These are phyloP conservation scores for Aspergillus ibericus DNA, from an alignment of 2,329 filamentous ascomycete species.

Conservation along the genomic window DNA sequence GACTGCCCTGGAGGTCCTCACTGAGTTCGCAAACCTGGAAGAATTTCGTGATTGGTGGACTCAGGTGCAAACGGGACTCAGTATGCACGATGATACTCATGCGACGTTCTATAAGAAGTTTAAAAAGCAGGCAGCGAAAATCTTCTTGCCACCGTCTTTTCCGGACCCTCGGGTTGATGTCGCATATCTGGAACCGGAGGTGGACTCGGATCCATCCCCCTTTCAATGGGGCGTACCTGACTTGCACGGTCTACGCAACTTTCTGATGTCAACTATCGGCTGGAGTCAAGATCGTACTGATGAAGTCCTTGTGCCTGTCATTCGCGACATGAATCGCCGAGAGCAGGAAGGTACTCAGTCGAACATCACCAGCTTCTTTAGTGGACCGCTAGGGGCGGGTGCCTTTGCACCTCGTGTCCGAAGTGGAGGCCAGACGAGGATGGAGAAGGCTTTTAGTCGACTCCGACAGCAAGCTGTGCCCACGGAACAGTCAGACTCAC, in stretches of 20 bases:
- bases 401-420: slow-evolving; percentile 70
- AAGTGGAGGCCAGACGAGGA: slow-evolving; percentile 64
- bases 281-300: slow-evolving; percentile 92
- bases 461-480: slow-evolving; percentile 58
- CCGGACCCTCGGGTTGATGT: slow-evolving; percentile 75
- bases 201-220: slow-evolving; percentile 71
- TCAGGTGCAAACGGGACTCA: slow-evolving; percentile 70
- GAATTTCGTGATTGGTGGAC: slow-evolving; percentile 87
- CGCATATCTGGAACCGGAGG: slow-evolving; percentile 83
- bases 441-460: slow-evolving; percentile 72
- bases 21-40: slow-evolving; percentile 75
- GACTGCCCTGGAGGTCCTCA: slow-evolving; percentile 88
- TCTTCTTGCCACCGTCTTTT: slow-evolving; percentile 81
- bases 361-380: slow-evolving; percentile 93
- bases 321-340: slow-evolving; percentile 88
- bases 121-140: slow-evolving; percentile 75
- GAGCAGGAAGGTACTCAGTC: slow-evolving; percentile 88
- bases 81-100: slow-evolving; percentile 57
- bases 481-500: slow-evolving; percentile 16
- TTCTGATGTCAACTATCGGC: slow-evolving; percentile 87
- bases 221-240: slow-evolving; percentile 98
- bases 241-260: slow-evolving; percentile 76
- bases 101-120: slow-evolving; percentile 80
- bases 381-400: slow-evolving; percentile 59
- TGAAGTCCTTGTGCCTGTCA: slow-evolving; percentile 92